A percentile compares a stretch with the other conserved stretches of the same genome.
phyloP scores from a whole-genome alignment of 345 rosid species.

The Gossypium australe region DNA sequence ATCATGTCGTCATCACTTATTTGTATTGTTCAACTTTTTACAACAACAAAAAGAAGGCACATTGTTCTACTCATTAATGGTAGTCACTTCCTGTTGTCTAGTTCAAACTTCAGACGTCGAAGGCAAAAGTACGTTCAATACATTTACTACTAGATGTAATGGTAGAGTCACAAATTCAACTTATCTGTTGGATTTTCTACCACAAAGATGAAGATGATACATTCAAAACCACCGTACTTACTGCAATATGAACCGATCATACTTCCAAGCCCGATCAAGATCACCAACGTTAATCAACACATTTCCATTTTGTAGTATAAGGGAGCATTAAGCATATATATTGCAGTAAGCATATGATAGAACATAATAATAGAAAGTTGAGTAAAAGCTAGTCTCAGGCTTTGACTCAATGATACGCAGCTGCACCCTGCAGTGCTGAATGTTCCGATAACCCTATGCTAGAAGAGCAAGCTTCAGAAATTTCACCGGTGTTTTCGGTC shows the following conservation, averaged over 20 bases:
- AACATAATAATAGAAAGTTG: neutral
- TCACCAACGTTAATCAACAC: neutral
- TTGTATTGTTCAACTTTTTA: too few relatives aligned
- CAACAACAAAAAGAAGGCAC: too few relatives aligned
- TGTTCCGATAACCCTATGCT: neutral
- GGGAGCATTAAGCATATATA: neutral
- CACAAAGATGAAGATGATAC: neutral
- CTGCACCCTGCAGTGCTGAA: neutral
- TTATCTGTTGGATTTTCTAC: neutral
- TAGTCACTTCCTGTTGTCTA: neutral
- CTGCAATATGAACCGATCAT: too few relatives aligned
- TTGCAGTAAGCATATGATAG: neutral
- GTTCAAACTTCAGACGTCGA: neutral
- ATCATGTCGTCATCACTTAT: too few relatives aligned
- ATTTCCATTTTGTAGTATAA: neutral
- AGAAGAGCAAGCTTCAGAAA: neutral
- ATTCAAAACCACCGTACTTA: neutral
- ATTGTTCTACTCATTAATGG: too few relatives aligned
- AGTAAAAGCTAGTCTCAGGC: neutral
- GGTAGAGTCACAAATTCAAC: neutral
- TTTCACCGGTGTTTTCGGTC: neutral
- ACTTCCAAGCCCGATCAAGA: neutral
- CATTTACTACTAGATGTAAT: neutral
- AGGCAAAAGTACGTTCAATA: neutral
- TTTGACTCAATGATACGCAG: neutral